Evolutionary conservation across 345 rosid species (phyloP), one percentile per base, ranked within the genome.

Genomic region (Syzygium aqueum): DNA sequence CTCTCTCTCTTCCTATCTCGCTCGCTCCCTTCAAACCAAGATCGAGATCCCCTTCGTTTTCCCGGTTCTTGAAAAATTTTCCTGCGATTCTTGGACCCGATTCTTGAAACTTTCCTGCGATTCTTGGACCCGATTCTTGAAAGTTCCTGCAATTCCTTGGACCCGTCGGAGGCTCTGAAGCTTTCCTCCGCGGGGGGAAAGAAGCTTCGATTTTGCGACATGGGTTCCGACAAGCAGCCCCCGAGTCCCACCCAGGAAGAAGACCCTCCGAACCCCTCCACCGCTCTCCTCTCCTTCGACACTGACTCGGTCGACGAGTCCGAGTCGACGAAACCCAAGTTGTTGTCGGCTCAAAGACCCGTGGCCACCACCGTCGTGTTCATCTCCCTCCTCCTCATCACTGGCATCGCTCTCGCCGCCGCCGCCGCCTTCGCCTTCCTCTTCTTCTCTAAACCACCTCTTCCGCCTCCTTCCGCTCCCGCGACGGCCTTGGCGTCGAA

Each of bases 271-370:
- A 91, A 83, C 85, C 95, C 91, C 67, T 90, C 97, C 53, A 89
- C 91, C 11, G 90, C 99, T 84, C 96, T 96, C 53, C 96, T 96
- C 89, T 84, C 93, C 86, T 91, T 90, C 89, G 78, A 89, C 89
- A 88, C 93, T 2, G 93, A 91, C 80, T 77, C 88, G 30, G 52
- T 27, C 77, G 88, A 30, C 85, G 67, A 28, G 43, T 65, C 85
- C 88, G 67, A 28, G 43, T 65, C 85, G 85, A 25, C 52, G 78
- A 22, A 59, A 37, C 30, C 78, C 22, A 89, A 21, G 87, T 90
- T n/a, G 61, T 86, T 25, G 59, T 84, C 28, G 43, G 84, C 91
- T 16, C 87, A 87, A 5, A 90, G 56, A 40, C 86, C 87, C 89
- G 54, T 91, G 87, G 91, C 89, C 49, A 91, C 89, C 49, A 91